phyloP scores from a whole-genome alignment of 1,284 basidiomycete genomes.

The Ustilago sp. region DNA sequence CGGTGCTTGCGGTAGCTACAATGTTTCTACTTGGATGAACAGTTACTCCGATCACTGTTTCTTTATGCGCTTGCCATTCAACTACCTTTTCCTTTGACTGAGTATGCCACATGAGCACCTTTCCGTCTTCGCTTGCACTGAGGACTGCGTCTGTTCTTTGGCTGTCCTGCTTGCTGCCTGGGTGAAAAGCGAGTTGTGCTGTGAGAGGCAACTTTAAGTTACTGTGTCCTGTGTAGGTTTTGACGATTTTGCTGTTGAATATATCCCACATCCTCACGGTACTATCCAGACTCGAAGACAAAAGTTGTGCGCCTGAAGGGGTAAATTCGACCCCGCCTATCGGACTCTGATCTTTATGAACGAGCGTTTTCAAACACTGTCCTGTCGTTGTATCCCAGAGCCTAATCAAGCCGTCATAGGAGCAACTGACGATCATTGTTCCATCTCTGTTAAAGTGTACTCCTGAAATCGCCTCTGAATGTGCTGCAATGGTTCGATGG shows the following conservation, averaged over 20 bases:
- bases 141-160: conserved; percentile 72
- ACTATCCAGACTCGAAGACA: conserved; percentile 90
- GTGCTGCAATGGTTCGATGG: conserved; percentile 76
- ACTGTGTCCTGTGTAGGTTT: conserved; percentile 86
- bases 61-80: conserved; percentile 82
- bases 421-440: conserved; percentile 89
- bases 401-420: conserved; percentile 90
- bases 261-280: conserved; percentile 94
- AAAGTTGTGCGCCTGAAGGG: conserved; percentile 87
- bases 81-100: conserved; percentile 83
- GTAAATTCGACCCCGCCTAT: conserved; percentile 89
- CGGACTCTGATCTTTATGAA: conserved; percentile 94
- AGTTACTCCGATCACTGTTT: conserved; percentile 37
- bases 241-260: conserved; percentile 88
- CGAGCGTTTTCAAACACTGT: conserved; percentile 95
- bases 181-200: conserved; percentile 37
- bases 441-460: conserved; percentile 95
- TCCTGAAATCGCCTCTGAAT: conserved; percentile 94
- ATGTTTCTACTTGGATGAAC: conserved; percentile 55
- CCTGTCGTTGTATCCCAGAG: conserved; percentile 93
- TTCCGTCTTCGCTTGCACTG: conserved; percentile 89
- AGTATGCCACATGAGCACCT: conserved; percentile 89
- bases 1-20: conserved; percentile 57
- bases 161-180: not conserved
- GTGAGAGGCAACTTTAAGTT: conserved; percentile 79